Evolutionary conservation across 495 filamentous ascomycete genomes (phyloP), one percentile per base, ranked within the genome.

Genomic region (Aspergillus panamensis): DNA sequence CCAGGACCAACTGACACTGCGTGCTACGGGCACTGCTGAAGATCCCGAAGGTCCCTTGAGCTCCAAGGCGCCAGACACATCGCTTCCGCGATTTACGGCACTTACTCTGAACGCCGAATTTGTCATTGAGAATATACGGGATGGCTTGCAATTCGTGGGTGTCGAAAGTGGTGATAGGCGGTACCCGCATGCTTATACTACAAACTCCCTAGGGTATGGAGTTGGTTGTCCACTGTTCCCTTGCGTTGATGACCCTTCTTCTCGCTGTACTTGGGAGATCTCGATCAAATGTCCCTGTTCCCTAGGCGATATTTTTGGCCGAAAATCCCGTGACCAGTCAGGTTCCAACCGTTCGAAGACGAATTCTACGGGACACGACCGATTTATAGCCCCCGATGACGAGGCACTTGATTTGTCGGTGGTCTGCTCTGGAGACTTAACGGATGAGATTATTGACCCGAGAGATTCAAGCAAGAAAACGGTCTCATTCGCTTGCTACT

Each of bases 141-240:
- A 97, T 70, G 94, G 92, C 17, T 69, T 97, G 50, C 90, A 95
- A 35, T 97, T 96, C 71, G 89, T 94, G 21, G 95, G 94, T 2
- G 78, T 90, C 31, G 85, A 88, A 48, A 83, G 85, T 47, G 84
- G 84, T 14, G 92, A 97, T 65, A 66, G 73, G 48, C 81, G 92
- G 59, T 97, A 92, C 66, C 92, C 94, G 0, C 91, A 97, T 69
- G 87, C 88, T 1, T 99, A 92, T 68, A 93, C 95, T 0, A 90
- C 86, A 21, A 92, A 92, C 61, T 86, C 84, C 2, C 69, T 85
- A 14, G 85, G 85, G 49, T 83, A 90, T 6, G 91, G 92, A n/a
- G 82, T 82, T 37, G 87, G 90, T 6, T 92, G 84, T 53, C 88
- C 87, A 63, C 82, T 97, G 10, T 97, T 97, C 63, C 94, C 94